These are phyloP conservation scores for Lecanosticta acicola DNA, from an alignment of 2,329 filamentous ascomycete genomes.

Conservation along the genomic window DNA sequence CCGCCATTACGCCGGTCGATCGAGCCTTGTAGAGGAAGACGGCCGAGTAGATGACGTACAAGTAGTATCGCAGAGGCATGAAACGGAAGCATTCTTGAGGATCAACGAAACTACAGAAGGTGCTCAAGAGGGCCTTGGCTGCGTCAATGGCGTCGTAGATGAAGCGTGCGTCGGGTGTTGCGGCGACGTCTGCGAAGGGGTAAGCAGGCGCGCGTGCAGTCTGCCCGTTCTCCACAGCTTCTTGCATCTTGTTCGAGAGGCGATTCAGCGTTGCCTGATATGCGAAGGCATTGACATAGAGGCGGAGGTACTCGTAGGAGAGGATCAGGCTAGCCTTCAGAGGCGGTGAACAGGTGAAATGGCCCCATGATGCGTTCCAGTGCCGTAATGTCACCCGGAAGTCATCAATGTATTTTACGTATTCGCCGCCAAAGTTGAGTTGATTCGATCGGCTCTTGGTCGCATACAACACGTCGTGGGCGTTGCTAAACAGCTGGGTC, in stretches of 20 bases:
- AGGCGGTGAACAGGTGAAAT: slow-evolving; percentile 41
- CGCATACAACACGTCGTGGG: slow-evolving; percentile 33
- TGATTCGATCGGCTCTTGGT: slow-evolving; percentile 31
- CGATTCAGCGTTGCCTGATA: slow-evolving; percentile 47
- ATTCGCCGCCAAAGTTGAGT: slow-evolving; percentile 32
- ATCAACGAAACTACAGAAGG: slow-evolving; percentile 55
- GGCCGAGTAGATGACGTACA: slow-evolving; percentile 59
- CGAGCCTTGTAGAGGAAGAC: slow-evolving; percentile 62
- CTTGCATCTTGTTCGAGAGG: slow-evolving; percentile 23
- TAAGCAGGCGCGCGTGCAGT: slow-evolving; percentile 18
- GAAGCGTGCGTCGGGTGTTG: slow-evolving; percentile 58
- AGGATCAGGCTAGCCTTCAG: slow-evolving; percentile 57
- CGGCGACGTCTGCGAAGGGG: slow-evolving; percentile 42
- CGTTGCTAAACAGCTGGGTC: slow-evolving; percentile 33
- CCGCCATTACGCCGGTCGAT: slow-evolving; percentile 55
- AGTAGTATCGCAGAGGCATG: slow-evolving; percentile 59
- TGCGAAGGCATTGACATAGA: slow-evolving; percentile 63
- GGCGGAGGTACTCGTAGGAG: slow-evolving; percentile 59
- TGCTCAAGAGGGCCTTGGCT: slow-evolving; percentile 56
- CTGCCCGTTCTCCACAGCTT: slow-evolving; percentile 24
- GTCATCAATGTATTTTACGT: slow-evolving; percentile 34
- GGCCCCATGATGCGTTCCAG: slow-evolving; percentile 32
- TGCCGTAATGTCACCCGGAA: slow-evolving; percentile 29
- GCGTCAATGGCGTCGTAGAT: slow-evolving; percentile 62
- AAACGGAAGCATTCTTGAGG: slow-evolving; percentile 55